Evolutionary conservation across 306 rosid genomes (phyloP).

Genomic region (Casuarina cunninghamiana): DNA sequence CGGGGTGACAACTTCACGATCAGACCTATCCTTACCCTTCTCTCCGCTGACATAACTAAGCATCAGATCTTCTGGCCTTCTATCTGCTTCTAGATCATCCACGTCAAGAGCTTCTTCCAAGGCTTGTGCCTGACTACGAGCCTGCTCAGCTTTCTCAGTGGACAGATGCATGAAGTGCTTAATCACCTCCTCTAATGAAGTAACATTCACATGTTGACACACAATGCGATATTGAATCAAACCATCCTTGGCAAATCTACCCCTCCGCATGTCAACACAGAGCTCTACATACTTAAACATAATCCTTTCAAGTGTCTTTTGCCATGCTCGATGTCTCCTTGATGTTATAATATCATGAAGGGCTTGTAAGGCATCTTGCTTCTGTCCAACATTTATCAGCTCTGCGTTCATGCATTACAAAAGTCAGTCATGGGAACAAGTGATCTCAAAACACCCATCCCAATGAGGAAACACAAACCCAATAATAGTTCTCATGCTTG

Average conservation of each 20-base stretch:
- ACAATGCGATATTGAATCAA: conserved; percentile 93
- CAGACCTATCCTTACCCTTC: conserved; percentile 94
- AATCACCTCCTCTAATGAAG: conserved; percentile 93
- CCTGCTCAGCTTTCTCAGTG: conserved; percentile 98
- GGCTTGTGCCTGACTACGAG: conserved; percentile 91
- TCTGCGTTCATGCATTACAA: conserved; percentile 45
- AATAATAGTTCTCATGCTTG: background rate
- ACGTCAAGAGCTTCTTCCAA: conserved; percentile 94
- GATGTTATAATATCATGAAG: conserved; percentile 92
- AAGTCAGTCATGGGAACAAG: conserved; percentile 6
- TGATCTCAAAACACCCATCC: background rate
- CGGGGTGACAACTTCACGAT: conserved; percentile 91
- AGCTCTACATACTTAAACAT: conserved; percentile 97
- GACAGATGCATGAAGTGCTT: conserved; percentile 96
- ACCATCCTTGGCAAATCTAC: conserved; percentile 94
- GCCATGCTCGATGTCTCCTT: conserved; percentile 94
- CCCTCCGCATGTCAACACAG: conserved; percentile 85
- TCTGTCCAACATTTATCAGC: conserved; percentile 91
- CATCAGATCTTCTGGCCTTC: conserved; percentile 97
- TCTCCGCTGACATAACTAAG: conserved; percentile 96
- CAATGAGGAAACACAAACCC: background rate
- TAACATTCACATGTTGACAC: conserved; percentile 95
- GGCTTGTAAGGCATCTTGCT: conserved; percentile 89
- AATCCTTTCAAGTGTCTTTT: conserved; percentile 83
- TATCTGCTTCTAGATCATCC: conserved; percentile 94